phyloP scores from a whole-genome alignment of 2,329 filamentous ascomycete species.

The Diaporthe ampelina region DNA sequence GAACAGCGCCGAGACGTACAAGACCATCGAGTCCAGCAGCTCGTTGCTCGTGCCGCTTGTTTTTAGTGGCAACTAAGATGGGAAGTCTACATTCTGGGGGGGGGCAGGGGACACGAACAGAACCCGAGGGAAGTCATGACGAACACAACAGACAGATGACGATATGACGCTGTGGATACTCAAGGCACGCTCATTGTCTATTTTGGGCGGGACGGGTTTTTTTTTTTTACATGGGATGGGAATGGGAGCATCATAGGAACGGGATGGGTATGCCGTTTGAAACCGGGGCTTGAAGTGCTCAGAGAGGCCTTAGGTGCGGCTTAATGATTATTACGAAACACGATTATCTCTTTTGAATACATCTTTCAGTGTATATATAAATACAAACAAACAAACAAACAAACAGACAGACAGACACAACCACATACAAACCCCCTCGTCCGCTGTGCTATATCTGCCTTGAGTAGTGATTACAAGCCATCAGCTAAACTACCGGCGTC shows the following conservation, averaged over 20 bases:
- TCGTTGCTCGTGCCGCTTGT: constrained; percentile 71
- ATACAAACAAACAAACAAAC: constrained; percentile 9
- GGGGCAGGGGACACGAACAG: background rate
- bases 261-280: constrained; percentile 32
- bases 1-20: constrained; percentile 49
- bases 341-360: constrained; percentile 31
- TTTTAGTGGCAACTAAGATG: constrained; percentile 62
- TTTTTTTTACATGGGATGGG: constrained; percentile 8
- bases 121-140: background rate
- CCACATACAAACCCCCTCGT: background rate
- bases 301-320: constrained; percentile 38
- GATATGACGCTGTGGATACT: background rate
- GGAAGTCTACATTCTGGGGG: background rate
- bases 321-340: constrained; percentile 37
- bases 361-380: constrained; percentile 32
- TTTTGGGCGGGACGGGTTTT: background rate
- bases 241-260: constrained; percentile 24
- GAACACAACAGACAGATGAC: constrained; percentile 4
- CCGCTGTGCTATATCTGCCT: background rate
- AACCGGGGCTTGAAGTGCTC: constrained; percentile 39
- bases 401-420: background rate
- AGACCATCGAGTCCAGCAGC: constrained; percentile 63
- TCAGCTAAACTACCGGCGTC: too few relatives aligned
- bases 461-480: background rate
- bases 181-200: constrained; percentile 5